phyloP scores from a whole-genome alignment of 176 grass and related monocot species.

The Bonia amplexicaulis region DNA sequence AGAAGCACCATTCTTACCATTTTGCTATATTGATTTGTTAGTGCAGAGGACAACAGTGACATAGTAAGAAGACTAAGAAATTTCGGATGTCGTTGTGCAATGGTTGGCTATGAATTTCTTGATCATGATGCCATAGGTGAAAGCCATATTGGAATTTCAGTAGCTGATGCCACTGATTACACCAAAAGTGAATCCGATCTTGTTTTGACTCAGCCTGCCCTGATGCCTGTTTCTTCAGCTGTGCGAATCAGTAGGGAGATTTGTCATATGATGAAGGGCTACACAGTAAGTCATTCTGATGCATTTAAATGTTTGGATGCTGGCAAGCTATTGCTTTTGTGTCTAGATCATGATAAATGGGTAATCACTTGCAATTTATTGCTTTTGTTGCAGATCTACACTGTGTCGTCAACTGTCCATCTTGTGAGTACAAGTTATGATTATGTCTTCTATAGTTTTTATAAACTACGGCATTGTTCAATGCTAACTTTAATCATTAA shows the following conservation, averaged over 20 bases:
- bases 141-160: constrained; percentile 47
- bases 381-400: constrained; percentile 41
- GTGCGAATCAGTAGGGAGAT: constrained; percentile 39
- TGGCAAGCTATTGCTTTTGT: background rate
- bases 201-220: constrained; percentile 33
- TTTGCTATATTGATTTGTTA: constrained; percentile 28
- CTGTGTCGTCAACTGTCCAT: constrained; percentile 44
- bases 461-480: background rate
- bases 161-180: constrained; percentile 46
- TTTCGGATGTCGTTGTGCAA: constrained; percentile 25
- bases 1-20: background rate
- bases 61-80: constrained; percentile 29
- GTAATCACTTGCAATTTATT: constrained; percentile 4
- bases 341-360: constrained; percentile 13
- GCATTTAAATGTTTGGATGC: constrained; percentile 1
- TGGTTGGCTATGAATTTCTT: constrained; percentile 44
- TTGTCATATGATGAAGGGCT: constrained; percentile 34
- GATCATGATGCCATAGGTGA: constrained; percentile 48
- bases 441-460: background rate
- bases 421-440: constrained; percentile 34
- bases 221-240: constrained; percentile 35
- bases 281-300: constrained; percentile 25
- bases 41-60: constrained; percentile 40
- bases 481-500: constrained; percentile 31
- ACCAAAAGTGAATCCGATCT: constrained; percentile 53